Evolutionary conservation across 2,329 filamentous ascomycete species (phyloP), one percentile per base, ranked within the genome.

Genomic region (Stemphylium vesicarium): DNA sequence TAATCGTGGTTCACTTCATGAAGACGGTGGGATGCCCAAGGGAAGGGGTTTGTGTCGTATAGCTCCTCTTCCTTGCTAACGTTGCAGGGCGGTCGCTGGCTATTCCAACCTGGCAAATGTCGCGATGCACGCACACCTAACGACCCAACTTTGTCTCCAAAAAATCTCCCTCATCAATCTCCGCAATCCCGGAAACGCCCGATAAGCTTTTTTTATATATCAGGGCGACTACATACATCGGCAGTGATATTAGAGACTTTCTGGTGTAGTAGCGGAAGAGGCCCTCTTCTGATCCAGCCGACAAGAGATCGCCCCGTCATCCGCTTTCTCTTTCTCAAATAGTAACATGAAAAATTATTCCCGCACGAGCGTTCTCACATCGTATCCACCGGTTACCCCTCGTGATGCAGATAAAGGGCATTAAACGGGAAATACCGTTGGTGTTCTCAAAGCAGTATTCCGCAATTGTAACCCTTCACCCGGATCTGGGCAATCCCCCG

Each of bases 391-490:
- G 16, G 15, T 11, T n/a, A 32, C n/a, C 26, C 26, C 26, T 29
- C 26, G 4, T 29, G 26, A 29, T 29, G 10, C 16, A 18, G 16
- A 11, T 18, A 7, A 20, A 18, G 40, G 40, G 15, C 11, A 40
- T n/a, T 16, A 43, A 31, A 15, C 26, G 11, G 40, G 24, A 26
- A 32, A 43, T 26, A 20, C 40, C 12, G 26, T 43, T 43, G 40
- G 31, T 15, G n/a, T 24, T 31, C n/a, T 42, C 39, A 24, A 42
- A 29, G 29, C 15, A 36, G 49, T 46, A 46, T 38, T 20, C 35
- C 49, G 41, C 41, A 46, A 13, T 11, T 39, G 40, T 12, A 43
- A 46, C 16, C 41, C 26, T 45, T 45, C 26, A 32, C n/a, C 49
- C 24, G 35, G 35, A 44, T 24, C 29, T 33, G 26, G 49, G 22